These are phyloP conservation scores for Deuterostichococcus epilithicus DNA, from an alignment of 139 green algal genomes.

Conservation along the genomic window DNA sequence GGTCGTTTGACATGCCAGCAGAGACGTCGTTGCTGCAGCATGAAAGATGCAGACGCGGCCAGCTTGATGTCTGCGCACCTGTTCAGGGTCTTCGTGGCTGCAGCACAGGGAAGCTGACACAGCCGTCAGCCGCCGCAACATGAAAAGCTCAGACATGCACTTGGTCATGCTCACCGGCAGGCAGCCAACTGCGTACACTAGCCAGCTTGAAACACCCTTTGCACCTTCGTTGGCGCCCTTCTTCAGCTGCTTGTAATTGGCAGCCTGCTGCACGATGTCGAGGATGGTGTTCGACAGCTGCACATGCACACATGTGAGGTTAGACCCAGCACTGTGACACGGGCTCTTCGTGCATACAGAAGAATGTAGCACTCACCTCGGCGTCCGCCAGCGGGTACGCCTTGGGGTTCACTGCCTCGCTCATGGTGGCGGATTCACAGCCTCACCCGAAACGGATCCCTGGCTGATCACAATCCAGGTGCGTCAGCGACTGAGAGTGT, in stretches of 20 bases:
- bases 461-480: slow-evolving; percentile 72
- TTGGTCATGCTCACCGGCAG: no score
- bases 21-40: no score
- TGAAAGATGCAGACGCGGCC: no score
- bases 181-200: not conserved
- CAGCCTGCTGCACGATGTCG: slow-evolving; percentile 97
- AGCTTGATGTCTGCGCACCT: no score
- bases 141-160: not conserved
- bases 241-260: slow-evolving; percentile 99
- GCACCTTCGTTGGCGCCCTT: slow-evolving; percentile 98
- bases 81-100: slow-evolving; percentile 93
- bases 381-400: slow-evolving; percentile 93
- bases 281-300: slow-evolving; percentile 97
- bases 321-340: no score
- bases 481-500: slow-evolving; percentile 7
- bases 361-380: slow-evolving; percentile 32
- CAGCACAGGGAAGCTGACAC: slow-evolving; percentile 4
- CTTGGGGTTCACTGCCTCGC: slow-evolving; percentile 96
- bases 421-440: slow-evolving; percentile 69
- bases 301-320: slow-evolving; percentile 1
- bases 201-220: not conserved
- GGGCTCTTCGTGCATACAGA: not conserved
- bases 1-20: no score
- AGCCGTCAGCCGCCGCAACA: not conserved
- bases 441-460: slow-evolving; percentile 68